Evolutionary conservation across 352 stramenopile species (phyloP).

Genomic region (Globisporangium nodosum): DNA sequence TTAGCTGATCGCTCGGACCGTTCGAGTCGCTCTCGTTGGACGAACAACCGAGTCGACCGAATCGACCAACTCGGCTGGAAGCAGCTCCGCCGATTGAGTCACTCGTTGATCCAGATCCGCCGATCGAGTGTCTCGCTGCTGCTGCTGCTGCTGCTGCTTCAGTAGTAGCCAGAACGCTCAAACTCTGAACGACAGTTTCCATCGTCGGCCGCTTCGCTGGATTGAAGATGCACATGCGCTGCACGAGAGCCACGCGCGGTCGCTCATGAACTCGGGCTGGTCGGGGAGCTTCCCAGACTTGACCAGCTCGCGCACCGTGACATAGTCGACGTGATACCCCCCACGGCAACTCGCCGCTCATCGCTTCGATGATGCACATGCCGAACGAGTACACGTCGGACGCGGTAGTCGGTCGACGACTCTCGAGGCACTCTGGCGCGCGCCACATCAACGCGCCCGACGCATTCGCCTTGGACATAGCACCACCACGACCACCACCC

Average conservation of each 20-base stretch:
- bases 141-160: no score
- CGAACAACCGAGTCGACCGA: no score
- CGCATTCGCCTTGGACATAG: neutral
- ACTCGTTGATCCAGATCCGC: no score
- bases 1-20: no score
- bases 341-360: neutral
- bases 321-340: neutral
- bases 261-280: neutral
- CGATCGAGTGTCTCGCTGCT: no score
- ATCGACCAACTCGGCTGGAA: no score
- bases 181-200: no score
- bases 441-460: neutral
- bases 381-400: constrained; percentile 5
- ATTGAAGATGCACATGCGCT: neutral
- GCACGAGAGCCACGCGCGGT: neutral
- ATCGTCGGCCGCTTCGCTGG: neutral
- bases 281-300: neutral
- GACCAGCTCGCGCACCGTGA: constrained; percentile 26
- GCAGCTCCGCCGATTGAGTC: no score
- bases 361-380: constrained; percentile 6
- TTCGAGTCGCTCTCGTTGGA: no score
- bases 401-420: neutral
- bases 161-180: no score
- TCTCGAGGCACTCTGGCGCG: neutral
- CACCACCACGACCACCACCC: no score